These are phyloP conservation scores for Craspedostauros australis DNA, from an alignment of 108 stramenopile species.

Conservation along the genomic window DNA sequence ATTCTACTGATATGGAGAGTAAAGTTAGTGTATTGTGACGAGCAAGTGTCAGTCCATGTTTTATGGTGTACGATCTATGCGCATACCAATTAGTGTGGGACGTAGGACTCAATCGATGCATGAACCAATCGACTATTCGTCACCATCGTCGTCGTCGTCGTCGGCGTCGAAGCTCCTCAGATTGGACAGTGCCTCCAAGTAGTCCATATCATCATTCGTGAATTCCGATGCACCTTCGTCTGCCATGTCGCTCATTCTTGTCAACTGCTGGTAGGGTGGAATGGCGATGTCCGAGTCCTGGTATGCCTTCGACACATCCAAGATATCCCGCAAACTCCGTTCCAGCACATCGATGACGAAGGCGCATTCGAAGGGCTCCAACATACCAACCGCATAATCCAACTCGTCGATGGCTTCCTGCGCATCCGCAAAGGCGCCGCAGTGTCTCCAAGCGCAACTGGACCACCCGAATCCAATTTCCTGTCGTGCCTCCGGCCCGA, in stretches of 20 bases:
- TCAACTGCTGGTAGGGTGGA: conserved; percentile 19
- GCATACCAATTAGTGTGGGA: no score
- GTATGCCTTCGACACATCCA: conserved; percentile 30
- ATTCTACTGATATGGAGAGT: no score
- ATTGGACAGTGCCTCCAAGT: conserved; percentile 9
- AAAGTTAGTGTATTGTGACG: no score
- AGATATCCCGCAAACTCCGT: conserved; percentile 70
- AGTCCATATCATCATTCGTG: conserved; percentile 33
- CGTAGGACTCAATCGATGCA: no score
- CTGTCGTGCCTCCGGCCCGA: conserved; percentile 14
- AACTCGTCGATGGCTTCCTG: conserved; percentile 81
- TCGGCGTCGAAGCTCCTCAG: conserved; percentile 7
- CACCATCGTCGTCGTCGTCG: no score
- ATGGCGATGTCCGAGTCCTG: conserved; percentile 8
- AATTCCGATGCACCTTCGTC: conserved; percentile 21
- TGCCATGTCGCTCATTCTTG: conserved; percentile 29
- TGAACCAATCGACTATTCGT: no score
- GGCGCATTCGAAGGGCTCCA: conserved; percentile 80
- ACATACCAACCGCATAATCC: conserved; percentile 55
- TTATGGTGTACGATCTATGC: no score
- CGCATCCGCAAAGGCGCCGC: conserved; percentile 79
- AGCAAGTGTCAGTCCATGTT: no score
- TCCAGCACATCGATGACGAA: conserved; percentile 73
- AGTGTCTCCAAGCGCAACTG: conserved; percentile 81
- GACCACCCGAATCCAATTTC: conserved; percentile 83